Evolutionary conservation across 2,329 filamentous ascomycete genomes (phyloP).

Genomic region (Penicillium sp.): DNA sequence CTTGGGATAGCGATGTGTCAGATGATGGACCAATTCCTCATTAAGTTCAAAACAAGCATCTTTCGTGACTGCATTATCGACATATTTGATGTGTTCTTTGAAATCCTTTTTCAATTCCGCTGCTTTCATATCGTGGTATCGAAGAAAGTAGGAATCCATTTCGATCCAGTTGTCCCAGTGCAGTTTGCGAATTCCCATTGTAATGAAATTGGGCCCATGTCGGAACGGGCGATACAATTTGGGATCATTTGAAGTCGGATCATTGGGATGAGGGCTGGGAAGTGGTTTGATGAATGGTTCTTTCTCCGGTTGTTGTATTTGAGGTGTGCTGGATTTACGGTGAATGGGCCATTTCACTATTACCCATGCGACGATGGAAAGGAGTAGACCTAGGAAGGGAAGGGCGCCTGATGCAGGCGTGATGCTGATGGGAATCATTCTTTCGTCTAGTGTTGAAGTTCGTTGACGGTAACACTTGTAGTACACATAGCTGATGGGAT

Average conservation of each 20-base stretch:
- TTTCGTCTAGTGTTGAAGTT: not conserved
- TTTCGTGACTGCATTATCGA: conserved; percentile 13
- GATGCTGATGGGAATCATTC: not conserved
- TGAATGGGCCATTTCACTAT: not conserved
- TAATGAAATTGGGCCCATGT: conserved; percentile 17
- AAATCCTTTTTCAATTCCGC: conserved; percentile 10
- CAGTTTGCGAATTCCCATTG: conserved; percentile 19
- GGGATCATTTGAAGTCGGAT: not conserved
- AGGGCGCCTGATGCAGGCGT: not conserved
- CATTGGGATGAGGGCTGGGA: not conserved
- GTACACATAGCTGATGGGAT: not conserved
- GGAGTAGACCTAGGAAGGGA: not conserved
- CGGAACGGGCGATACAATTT: conserved; percentile 18
- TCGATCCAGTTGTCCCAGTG: conserved; percentile 20
- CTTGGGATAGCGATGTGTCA: conserved; percentile 12
- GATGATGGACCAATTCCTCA: conserved; percentile 8
- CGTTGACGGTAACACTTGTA: not conserved
- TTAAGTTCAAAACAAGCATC: conserved; percentile 14
- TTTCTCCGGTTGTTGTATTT: not conserved
- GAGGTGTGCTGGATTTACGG: not conserved
- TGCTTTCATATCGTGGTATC: conserved; percentile 1
- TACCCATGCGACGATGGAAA: not conserved
- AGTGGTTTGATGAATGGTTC: not conserved
- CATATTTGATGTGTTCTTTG: conserved; percentile 16
- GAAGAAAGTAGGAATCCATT: conserved; percentile 19